Evolutionary conservation across 2,329 filamentous ascomycete species (phyloP).

Genomic region (Delphinella strobiligena): DNA sequence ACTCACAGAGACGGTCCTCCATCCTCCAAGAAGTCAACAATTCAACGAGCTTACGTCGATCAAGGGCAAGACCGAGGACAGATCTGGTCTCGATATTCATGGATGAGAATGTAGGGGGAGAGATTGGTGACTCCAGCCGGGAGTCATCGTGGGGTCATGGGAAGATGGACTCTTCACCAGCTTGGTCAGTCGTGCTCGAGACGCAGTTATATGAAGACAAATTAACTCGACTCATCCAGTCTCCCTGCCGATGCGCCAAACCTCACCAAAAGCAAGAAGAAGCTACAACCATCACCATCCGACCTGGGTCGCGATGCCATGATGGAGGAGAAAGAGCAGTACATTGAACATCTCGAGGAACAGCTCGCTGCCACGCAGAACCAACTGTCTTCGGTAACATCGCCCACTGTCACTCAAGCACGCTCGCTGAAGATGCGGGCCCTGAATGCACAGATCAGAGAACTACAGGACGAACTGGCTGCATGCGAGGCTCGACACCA

Average conservation of each 20-base stretch:
- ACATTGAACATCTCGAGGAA: slow-evolving; percentile 38
- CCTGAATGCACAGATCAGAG: slow-evolving; percentile 21
- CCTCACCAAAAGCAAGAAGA: slow-evolving; percentile 6
- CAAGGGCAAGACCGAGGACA: slow-evolving; percentile 12
- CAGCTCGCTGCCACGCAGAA: slow-evolving; percentile 30
- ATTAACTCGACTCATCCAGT: slow-evolving; percentile 6
- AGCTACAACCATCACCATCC: slow-evolving; percentile 2
- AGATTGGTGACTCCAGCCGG: slow-evolving; percentile 2
- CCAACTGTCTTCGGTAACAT: slow-evolving; percentile 26
- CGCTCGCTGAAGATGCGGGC: slow-evolving; percentile 25
- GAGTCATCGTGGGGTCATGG: too few relatives aligned
- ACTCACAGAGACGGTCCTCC: slow-evolving; percentile 1
- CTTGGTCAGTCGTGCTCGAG: slow-evolving; percentile 10
- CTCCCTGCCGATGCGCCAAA: slow-evolving; percentile 8
- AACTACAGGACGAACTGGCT: slow-evolving; percentile 22
- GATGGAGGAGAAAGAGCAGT: slow-evolving; percentile 30
- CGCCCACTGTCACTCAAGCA: slow-evolving; percentile 25
- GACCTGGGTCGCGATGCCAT: slow-evolving; percentile 14
- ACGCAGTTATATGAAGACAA: slow-evolving; percentile 9
- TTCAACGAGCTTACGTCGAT: slow-evolving; percentile 9
- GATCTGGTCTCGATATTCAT: slow-evolving; percentile 13
- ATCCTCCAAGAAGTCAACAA: slow-evolving; percentile 13
- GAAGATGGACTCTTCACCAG: slow-evolving; percentile 7
- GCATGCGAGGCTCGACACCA: slow-evolving; percentile 27
- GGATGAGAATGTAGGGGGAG: slow-evolving; percentile 17